Base-by-base conservation (phyloP, 1,139 yeast genomes). In the Martiniozyma asiatica region DNA sequence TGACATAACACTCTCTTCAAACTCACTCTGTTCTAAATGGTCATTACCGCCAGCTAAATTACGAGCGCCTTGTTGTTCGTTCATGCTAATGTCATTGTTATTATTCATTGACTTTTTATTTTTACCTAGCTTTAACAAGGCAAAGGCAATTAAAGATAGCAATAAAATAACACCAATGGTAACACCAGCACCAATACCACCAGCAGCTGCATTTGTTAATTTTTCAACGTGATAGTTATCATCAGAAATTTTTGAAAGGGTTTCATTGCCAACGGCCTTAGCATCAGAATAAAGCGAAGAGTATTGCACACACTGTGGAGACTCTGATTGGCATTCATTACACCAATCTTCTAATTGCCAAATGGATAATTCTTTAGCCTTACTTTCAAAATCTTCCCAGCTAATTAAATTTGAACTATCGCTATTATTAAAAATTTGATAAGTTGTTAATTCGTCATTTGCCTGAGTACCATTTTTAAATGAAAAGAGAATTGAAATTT, bases 141-240 rank as follows among this genome's bases (percentile, higher is more conserved):
- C 31, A 26, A 27, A 38, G 18, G 26, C 36, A n/a, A 38, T 26
- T 15, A 34, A 40, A 11, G 45, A 53, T n/a, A 41, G 19, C 16
- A 51, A 32, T 26, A 52, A 37, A 38, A 59, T 40, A 5, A 58
- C 65, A 33, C 59, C 63, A 31, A 62, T 43, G 15, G 67, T 62
- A 26, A 58, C 63, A 43, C 66, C 68, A n/a, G 68, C 68, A 31
- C 68, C 68, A 37, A 63, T 61, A 35, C 68, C 68, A 35, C 67
- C 67, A 20, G 66, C 68, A 24, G 39, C 65, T 8, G 64, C 65
- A 13, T 50, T 43, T 6, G 58, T 35, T 6, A 17, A 8, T 6
- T 17, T 17, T 6, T 17, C 8, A 30, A 61, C 40, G 11, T 35
- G 32, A 12, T 33, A 22, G 4, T n/a, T 14, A 10, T 23, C 21